Percentiles rank a stretch among this genome's conserved stretches.
These are phyloP conservation scores for Apiospora sp. DNA, from an alignment of 2,329 filamentous ascomycete species.

Conservation along the genomic window DNA sequence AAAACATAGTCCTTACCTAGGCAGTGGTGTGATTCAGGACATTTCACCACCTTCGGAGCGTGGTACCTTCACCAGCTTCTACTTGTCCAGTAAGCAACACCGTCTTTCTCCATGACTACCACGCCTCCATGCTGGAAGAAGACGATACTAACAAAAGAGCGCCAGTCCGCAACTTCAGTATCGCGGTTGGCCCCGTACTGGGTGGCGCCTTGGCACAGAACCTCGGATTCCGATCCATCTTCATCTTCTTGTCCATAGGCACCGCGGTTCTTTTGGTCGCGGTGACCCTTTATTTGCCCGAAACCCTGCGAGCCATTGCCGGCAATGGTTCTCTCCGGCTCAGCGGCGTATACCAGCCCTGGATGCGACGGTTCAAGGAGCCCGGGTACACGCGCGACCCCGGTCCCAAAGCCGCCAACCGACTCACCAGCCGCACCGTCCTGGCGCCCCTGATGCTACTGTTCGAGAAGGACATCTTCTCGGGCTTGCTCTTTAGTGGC, in stretches of 20 bases:
- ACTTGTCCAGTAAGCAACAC: constrained; percentile 38
- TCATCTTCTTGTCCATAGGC: constrained; percentile 26
- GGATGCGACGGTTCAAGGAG: constrained; percentile 29
- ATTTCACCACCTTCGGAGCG: constrained; percentile 40
- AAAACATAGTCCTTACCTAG: constrained; percentile 23
- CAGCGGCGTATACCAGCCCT: constrained; percentile 24
- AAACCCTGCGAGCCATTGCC: constrained; percentile 26
- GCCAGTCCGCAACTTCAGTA: constrained; percentile 39
- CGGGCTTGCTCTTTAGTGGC: constrained; percentile 45
- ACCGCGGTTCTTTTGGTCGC: constrained; percentile 31
- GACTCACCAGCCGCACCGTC: constrained; percentile 41
- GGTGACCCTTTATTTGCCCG: constrained; percentile 33
- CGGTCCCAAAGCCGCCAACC: constrained; percentile 26
- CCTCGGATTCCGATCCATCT: constrained; percentile 27
- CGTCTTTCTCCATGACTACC: too few species aligned
- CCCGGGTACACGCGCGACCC: constrained; percentile 27
- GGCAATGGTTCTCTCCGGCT: constrained; percentile 26
- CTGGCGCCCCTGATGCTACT: constrained; percentile 49
- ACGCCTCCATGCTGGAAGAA: neutral
- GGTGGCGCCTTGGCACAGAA: neutral
- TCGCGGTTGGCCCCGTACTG: constrained; percentile 42
- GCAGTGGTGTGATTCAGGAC: constrained; percentile 44
- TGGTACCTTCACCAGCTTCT: constrained; percentile 42
- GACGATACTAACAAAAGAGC: neutral
- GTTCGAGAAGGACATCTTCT: constrained; percentile 48